Evolutionary conservation across 2,329 filamentous ascomycete species (phyloP).

Genomic region (Dothistroma septosporum): DNA sequence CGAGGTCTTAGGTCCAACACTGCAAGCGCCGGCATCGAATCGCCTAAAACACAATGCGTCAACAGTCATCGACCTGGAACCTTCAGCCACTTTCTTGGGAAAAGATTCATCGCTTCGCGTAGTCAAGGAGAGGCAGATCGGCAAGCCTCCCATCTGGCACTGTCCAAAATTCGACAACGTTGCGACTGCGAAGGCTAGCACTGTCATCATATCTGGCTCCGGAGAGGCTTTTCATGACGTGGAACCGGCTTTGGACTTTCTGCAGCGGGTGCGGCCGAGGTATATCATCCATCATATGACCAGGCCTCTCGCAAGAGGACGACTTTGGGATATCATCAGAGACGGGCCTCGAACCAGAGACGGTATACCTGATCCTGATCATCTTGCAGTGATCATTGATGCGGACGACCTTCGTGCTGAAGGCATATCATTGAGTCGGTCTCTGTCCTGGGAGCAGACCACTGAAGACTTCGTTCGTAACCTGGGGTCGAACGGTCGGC

Average conservation of each 20-base stretch:
- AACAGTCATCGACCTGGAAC: constrained; percentile 28
- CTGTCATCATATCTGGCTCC: constrained; percentile 33
- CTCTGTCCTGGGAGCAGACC: constrained; percentile 33
- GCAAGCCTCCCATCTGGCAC: constrained; percentile 29
- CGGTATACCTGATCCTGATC: constrained; percentile 31
- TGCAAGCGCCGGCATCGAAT: constrained; percentile 24
- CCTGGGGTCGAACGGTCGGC: constrained; percentile 32
- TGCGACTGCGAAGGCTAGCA: constrained; percentile 20
- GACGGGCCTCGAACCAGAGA: constrained; percentile 32
- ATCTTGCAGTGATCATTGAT: constrained; percentile 34
- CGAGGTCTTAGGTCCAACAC: constrained; percentile 28
- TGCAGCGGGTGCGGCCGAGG: constrained; percentile 28
- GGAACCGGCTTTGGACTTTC: constrained; percentile 34
- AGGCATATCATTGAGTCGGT: constrained; percentile 32
- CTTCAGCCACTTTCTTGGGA: constrained; percentile 9
- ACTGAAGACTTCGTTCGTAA: constrained; percentile 36
- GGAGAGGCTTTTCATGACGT: constrained; percentile 30
- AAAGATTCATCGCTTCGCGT: constrained; percentile 21
- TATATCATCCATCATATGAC: constrained; percentile 36
- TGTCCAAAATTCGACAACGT: constrained; percentile 25
- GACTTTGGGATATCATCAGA: constrained; percentile 34
- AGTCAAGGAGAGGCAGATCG: constrained; percentile 25
- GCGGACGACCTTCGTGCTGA: constrained; percentile 35
- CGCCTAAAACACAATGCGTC: constrained; percentile 32
- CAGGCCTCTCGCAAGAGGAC: constrained; percentile 31